Conservation (phyloP, 106 monocot species). For the Dioscorea dumetorum region DNA sequence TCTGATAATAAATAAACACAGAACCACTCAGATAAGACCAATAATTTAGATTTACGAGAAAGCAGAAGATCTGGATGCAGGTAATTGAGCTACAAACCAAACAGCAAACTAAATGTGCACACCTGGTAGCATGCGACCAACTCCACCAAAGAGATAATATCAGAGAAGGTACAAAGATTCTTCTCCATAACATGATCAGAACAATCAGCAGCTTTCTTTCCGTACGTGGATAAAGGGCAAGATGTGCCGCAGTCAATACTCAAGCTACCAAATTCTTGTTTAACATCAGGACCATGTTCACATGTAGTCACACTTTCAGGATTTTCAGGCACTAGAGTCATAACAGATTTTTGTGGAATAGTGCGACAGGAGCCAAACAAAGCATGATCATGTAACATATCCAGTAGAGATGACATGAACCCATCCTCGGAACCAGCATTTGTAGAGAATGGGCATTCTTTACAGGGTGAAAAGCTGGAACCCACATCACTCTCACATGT, state of each 20-base stretch:
- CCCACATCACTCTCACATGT: background rate
- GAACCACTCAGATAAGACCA: background rate
- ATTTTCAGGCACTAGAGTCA: too few relatives aligned
- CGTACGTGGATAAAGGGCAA: conserved; percentile 17
- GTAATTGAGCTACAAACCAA: background rate
- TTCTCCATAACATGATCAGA: conserved; percentile 9
- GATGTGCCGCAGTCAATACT: conserved; percentile 14
- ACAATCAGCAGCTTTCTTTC: conserved; percentile 7
- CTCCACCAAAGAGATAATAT: conserved; percentile 69
- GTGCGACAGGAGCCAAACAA: background rate
- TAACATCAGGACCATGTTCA: too few relatives aligned
- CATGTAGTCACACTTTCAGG: too few relatives aligned
- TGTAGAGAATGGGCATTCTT: conserved; percentile 53
- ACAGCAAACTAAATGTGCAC: conserved; percentile 7
- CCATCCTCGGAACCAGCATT: conserved; percentile 35
- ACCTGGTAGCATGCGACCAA: conserved; percentile 66
- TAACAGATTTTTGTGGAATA: background rate
- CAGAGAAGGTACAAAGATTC: conserved; percentile 34
- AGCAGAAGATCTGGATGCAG: background rate
- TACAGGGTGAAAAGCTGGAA: conserved; percentile 17
- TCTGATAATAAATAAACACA: conserved; percentile 22
- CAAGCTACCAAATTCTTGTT: background rate
- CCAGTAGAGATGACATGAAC: conserved; percentile 35
- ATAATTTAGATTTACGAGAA: background rate
- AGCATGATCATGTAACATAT: conserved; percentile 33